Base-by-base conservation (phyloP, 371 early-diverging fungal species). In the Mucor irregularis region DNA sequence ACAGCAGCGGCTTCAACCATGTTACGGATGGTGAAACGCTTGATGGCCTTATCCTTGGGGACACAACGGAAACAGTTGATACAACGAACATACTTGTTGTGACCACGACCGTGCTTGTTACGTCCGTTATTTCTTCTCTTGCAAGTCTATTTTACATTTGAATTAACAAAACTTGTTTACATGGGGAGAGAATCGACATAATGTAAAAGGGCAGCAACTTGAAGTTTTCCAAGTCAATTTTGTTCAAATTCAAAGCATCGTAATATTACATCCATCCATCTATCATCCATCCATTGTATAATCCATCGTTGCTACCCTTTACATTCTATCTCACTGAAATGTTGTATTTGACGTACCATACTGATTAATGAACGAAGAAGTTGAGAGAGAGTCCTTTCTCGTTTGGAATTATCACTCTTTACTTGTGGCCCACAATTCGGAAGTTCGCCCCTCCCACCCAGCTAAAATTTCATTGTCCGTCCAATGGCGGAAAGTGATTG, bases 21-120 rank as follows among this genome's bases (percentile, higher is more conserved):
- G 85, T 94, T 95, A 72, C 95, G 89, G 83, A 98, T 90, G 66
- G 90, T 84, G 87, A 96, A 95, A 67, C 98, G 90, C 90, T 97
- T 97, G 83, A 99, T 95, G 72, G 98, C 96, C 91, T 99, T 99
- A 85, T 99, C 99, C 83, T 99, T 99, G 65, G 99, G 97, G 64
- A 93, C 92, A 73, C 93, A 91, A 79, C 96, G 91, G 64, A 87
- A 89, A 84, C 99, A 99, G 94, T 99, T 97, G 76, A 93, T 91
- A 88, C 99, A 99, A 74, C 99, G 94, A 76, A 98, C 91, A 69
- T 86, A 86, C 81, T 88, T 90, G 75, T 88, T 90, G 88, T 97
- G 95, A 69, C 99, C 99, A 78, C 99, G 95, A 69, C 97, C 97
- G 75, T 93, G 85, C 90, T 99, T 99, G 85, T 88, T 86, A 81